Evolutionary conservation across 441 rosid species (phyloP).

Genomic region (Rhodomyrtus psidioides): DNA sequence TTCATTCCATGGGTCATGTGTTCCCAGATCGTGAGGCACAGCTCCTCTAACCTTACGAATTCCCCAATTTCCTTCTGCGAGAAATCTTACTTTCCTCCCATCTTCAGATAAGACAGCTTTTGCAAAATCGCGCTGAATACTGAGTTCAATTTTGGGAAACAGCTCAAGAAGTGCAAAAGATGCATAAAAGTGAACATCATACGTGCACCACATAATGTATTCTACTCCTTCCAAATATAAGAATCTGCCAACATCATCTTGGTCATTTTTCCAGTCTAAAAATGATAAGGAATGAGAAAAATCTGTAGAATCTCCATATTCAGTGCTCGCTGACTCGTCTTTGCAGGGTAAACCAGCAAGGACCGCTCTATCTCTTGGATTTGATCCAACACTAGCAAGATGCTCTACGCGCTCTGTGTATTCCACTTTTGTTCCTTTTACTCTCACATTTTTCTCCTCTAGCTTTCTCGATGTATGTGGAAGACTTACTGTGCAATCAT

Average conservation of each 20-base stretch:
- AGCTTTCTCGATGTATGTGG: constrained; percentile 17
- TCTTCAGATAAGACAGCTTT: constrained; percentile 90
- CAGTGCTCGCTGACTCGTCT: constrained; percentile 14
- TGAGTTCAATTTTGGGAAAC: constrained; percentile 89
- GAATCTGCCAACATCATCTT: constrained; percentile 83
- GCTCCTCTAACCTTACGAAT: constrained; percentile 97
- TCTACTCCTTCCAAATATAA: constrained; percentile 96
- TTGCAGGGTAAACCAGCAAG: not conserved
- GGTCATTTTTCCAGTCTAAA: constrained; percentile 22
- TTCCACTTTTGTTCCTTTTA: constrained; percentile 21
- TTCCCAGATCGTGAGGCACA: constrained; percentile 96
- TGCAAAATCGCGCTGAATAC: constrained; percentile 95
- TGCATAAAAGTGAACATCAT: constrained; percentile 97
- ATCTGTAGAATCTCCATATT: constrained; percentile 11
- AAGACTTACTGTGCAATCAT: constrained; percentile 16
- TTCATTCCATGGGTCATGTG: constrained; percentile 98
- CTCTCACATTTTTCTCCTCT: constrained; percentile 23
- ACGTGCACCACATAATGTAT: constrained; percentile 96
- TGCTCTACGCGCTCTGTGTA: not conserved
- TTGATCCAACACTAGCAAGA: constrained; percentile 1
- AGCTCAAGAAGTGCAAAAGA: constrained; percentile 88
- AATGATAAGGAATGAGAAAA: constrained; percentile 7
- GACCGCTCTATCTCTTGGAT: constrained; percentile 11
- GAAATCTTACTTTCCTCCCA: constrained; percentile 77
- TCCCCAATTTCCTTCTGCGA: constrained; percentile 85